A percentile compares a stretch with the other conserved stretches of the same genome.
These are phyloP conservation scores for Hanseniaspora nectarophila DNA, from an alignment of 805 yeast genomes.

Conservation along the genomic window DNA sequence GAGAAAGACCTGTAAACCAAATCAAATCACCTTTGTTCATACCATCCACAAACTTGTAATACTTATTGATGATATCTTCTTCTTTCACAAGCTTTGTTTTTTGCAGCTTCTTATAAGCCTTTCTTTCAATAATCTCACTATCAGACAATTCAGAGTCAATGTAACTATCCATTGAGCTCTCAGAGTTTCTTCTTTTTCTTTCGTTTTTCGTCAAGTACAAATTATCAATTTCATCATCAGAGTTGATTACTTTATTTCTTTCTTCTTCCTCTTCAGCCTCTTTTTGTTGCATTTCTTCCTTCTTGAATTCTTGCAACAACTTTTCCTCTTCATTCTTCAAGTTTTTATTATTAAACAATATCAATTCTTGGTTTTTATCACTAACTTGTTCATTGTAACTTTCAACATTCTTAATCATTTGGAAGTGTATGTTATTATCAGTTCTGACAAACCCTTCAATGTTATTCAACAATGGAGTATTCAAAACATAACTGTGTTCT, in stretches of 20 bases:
- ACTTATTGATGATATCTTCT: slow-evolving; percentile 5
- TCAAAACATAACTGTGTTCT: slow-evolving; percentile 6
- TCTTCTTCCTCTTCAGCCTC: not conserved
- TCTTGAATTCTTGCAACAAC: slow-evolving; percentile 7
- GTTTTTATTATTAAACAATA: slow-evolving; percentile 8
- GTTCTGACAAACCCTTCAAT: slow-evolving; percentile 13
- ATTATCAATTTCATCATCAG: slow-evolving; percentile 13
- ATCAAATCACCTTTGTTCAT: slow-evolving; percentile 34
- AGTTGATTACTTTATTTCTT: not conserved
- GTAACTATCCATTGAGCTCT: slow-evolving; percentile 20
- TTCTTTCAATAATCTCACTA: slow-evolving; percentile 28
- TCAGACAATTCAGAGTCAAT: slow-evolving; percentile 17
- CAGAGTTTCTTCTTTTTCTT: slow-evolving; percentile 29
- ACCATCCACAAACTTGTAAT: slow-evolving; percentile 13
- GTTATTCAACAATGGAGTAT: slow-evolving; percentile 4
- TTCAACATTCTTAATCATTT: not conserved
- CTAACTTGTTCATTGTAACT: not conserved
- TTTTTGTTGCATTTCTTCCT: not conserved
- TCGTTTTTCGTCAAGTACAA: slow-evolving; percentile 22
- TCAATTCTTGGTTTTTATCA: not conserved
- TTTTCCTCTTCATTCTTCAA: slow-evolving; percentile 12
- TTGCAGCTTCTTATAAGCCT: slow-evolving; percentile 17
- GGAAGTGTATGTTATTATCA: not conserved
- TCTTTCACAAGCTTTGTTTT: not conserved
- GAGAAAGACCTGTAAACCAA: slow-evolving; percentile 63